Evolutionary conservation across 225 moss, liverwort and hornwort genomes (phyloP).

Genomic region (Asterella californica): DNA sequence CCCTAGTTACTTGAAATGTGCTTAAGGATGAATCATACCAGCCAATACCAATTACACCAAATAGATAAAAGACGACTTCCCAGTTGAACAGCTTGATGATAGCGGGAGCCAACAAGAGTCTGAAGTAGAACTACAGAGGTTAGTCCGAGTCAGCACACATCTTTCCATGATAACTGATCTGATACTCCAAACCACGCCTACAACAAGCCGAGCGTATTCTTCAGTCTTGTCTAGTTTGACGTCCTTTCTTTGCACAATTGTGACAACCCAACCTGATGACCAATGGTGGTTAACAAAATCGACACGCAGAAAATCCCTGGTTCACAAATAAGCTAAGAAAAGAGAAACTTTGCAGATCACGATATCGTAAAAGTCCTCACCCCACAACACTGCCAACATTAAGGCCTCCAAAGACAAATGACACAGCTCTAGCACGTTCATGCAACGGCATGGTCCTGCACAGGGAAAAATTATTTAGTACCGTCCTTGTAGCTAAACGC

Average conservation of each 20-base stretch:
- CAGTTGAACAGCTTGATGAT: slow-evolving; percentile 76
- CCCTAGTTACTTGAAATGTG: background rate
- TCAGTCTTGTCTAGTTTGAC: background rate
- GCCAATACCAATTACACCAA: slow-evolving; percentile 68
- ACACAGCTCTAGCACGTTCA: slow-evolving; percentile 94
- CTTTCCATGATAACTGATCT: background rate
- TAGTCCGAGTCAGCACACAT: background rate
- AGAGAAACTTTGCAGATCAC: background rate
- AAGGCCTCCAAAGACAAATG: slow-evolving; percentile 90
- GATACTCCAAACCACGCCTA: background rate
- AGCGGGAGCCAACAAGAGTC: slow-evolving; percentile 81
- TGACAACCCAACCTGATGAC: background rate
- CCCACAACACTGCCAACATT: slow-evolving; percentile 89
- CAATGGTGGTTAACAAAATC: background rate
- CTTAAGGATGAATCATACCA: slow-evolving; percentile 47
- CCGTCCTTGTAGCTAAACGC: background rate
- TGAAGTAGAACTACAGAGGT: slow-evolving; percentile 25
- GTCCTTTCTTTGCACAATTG: background rate
- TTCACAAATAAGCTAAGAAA: background rate
- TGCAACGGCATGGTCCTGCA: slow-evolving; percentile 80
- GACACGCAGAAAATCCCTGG: background rate
- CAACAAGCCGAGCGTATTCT: background rate
- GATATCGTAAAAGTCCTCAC: slow-evolving; percentile 33
- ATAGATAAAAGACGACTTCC: slow-evolving; percentile 90
- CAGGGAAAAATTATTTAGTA: background rate